Evolutionary conservation across 768 basidiomycete genomes (phyloP).

Genomic region (Suillus spraguei): DNA sequence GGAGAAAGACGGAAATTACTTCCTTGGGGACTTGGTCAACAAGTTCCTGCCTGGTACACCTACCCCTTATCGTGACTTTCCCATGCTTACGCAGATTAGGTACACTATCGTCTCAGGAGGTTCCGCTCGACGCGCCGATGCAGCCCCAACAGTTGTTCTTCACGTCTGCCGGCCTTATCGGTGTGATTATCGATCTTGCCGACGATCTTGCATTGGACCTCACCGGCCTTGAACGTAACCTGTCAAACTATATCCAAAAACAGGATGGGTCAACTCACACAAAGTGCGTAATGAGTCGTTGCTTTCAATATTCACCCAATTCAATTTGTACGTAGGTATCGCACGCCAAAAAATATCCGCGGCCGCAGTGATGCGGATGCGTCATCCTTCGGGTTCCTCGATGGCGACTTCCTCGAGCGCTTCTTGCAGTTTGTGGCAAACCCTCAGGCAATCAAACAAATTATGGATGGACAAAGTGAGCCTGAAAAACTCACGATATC

Average conservation of each 20-base stretch:
- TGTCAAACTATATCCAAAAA: slow-evolving; percentile 54
- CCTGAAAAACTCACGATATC: slow-evolving; percentile 58
- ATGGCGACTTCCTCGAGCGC: slow-evolving; percentile 83
- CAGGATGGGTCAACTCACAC: slow-evolving; percentile 63
- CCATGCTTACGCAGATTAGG: slow-evolving; percentile 42
- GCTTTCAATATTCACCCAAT: slow-evolving; percentile 6
- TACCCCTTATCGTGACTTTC: neutral
- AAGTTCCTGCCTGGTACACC: slow-evolving; percentile 68
- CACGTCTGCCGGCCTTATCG: slow-evolving; percentile 79
- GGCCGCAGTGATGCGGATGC: slow-evolving; percentile 61
- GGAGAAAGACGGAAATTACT: slow-evolving; percentile 68
- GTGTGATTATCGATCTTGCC: slow-evolving; percentile 64
- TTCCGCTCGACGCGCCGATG: slow-evolving; percentile 43
- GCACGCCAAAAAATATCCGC: slow-evolving; percentile 61
- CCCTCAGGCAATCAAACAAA: slow-evolving; percentile 46
- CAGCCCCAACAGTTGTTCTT: slow-evolving; percentile 70
- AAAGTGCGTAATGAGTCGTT: slow-evolving; percentile 43
- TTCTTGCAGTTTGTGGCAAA: slow-evolving; percentile 50
- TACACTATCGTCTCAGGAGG: slow-evolving; percentile 49
- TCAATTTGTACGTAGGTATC: slow-evolving; percentile 48
- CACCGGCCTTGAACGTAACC: slow-evolving; percentile 74
- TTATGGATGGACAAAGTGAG: slow-evolving; percentile 58
- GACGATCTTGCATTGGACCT: slow-evolving; percentile 59
- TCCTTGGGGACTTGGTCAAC: slow-evolving; percentile 77
- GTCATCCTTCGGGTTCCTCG: slow-evolving; percentile 75